These are phyloP conservation scores for Picea sitchensis DNA, from an alignment of 75 land plant genomes.

Conservation along the genomic window DNA sequence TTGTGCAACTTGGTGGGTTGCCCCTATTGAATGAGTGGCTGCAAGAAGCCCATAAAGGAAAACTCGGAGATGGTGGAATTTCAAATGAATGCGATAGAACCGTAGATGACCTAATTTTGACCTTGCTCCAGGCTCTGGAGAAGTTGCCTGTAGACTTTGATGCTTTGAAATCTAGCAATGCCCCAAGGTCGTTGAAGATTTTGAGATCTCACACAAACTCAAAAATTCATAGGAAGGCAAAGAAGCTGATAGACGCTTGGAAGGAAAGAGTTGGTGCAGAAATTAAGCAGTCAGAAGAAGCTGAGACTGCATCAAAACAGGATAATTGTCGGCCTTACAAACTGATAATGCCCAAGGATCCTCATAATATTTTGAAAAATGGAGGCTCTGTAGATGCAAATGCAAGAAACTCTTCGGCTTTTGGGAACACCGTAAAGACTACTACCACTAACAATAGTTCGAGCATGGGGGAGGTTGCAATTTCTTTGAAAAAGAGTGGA, in stretches of 20 bases:
- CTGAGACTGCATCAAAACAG: constrained; percentile 11
- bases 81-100: constrained; percentile 32
- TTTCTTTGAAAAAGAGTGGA: constrained; percentile 15
- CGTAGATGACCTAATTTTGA: constrained; percentile 36
- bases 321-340: constrained; percentile 20
- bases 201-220: constrained; percentile 27
- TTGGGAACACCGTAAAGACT: constrained; percentile 11
- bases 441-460: background rate
- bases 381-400: constrained; percentile 23
- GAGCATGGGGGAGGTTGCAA: constrained; percentile 11
- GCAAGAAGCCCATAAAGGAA: constrained; percentile 55
- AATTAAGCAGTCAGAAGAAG: constrained; percentile 50
- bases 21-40: constrained; percentile 44
- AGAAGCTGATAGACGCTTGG: constrained; percentile 45
- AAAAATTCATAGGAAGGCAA: constrained; percentile 47
- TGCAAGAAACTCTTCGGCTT: constrained; percentile 28
- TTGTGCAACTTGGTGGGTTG: constrained; percentile 43
- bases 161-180: constrained; percentile 39
- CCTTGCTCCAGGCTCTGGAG: constrained; percentile 34
- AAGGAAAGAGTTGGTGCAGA: constrained; percentile 39
- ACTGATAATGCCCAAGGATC: constrained; percentile 18
- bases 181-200: constrained; percentile 37
- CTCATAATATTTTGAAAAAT: constrained; percentile 5
- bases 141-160: constrained; percentile 46
- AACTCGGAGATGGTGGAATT: constrained; percentile 36